A percentile compares a stretch with the other conserved stretches of the same genome.
Conservation (phyloP, 208 protist genomes). For the Crithidia brevicula region DNA sequence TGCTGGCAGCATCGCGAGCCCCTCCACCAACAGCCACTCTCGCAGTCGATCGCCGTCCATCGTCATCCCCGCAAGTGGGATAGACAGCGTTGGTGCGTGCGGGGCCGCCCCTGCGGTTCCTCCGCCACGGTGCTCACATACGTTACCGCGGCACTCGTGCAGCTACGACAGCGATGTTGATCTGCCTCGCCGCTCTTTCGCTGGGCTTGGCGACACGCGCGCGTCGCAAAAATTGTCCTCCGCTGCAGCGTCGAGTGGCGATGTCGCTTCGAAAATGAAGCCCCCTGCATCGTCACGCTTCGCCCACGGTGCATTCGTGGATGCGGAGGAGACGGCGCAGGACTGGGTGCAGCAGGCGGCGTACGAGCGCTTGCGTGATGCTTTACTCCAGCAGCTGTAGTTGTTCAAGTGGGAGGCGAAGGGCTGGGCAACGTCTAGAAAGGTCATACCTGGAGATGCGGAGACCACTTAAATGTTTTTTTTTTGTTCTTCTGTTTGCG, state of each 20-base stretch:
- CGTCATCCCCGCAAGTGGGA: neutral
- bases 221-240: too few relatives aligned
- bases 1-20: neutral
- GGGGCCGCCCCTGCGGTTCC: too few relatives aligned
- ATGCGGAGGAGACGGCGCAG: conserved; percentile 9
- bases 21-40: neutral
- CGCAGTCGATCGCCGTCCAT: conserved; percentile 27
- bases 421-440: too few relatives aligned
- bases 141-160: conserved; percentile 27
- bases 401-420: too few relatives aligned
- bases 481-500: too few relatives aligned
- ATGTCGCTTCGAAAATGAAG: too few relatives aligned
- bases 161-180: conserved; percentile 23
- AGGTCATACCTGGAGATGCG: too few relatives aligned
- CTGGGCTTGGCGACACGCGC: too few relatives aligned
- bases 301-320: neutral
- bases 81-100: neutral
- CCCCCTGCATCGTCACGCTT: too few relatives aligned
- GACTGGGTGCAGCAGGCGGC: conserved; percentile 3
- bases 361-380: conserved; percentile 29
- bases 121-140: conserved; percentile 32
- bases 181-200: neutral
- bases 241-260: too few relatives aligned
- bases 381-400: conserved; percentile 30
- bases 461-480: too few relatives aligned